These are phyloP conservation scores for Geranium rotundifolium DNA, from an alignment of 345 rosid genomes.

Conservation along the genomic window DNA sequence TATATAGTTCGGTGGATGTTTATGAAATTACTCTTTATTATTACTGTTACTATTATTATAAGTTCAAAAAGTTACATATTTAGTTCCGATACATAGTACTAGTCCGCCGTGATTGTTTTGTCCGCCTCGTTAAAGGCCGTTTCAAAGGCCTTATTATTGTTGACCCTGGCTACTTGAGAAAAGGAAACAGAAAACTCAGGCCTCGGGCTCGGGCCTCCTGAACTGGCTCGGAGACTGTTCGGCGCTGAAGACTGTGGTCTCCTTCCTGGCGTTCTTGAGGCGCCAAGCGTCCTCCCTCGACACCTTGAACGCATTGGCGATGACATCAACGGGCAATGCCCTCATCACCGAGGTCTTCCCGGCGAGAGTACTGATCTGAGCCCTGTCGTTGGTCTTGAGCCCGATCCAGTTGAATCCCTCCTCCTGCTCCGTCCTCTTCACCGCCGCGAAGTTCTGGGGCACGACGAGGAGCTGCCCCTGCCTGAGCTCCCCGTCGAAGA, in stretches of 20 bases:
- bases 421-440: constrained; percentile 26
- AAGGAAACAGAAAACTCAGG: too few species aligned
- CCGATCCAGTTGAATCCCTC: constrained; percentile 53
- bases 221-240: too few species aligned
- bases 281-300: constrained; percentile 44
- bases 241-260: constrained; percentile 22
- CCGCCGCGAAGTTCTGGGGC: constrained; percentile 57
- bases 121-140: too few species aligned
- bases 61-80: too few species aligned
- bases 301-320: constrained; percentile 36
- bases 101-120: too few species aligned
- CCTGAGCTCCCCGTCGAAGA: constrained; percentile 38
- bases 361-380: constrained; percentile 30
- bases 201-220: too few species aligned
- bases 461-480: constrained; percentile 50
- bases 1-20: too few species aligned
- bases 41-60: too few species aligned
- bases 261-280: constrained; percentile 37
- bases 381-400: constrained; percentile 55
- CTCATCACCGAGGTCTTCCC: constrained; percentile 44
- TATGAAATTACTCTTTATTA: too few species aligned
- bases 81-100: too few species aligned
- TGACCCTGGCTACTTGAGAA: too few species aligned
- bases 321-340: constrained; percentile 43
- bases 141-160: too few species aligned